A percentile compares a stretch with the other conserved stretches of the same genome.
Conservation (phyloP, 192 early-diverging fungal genomes). For the Powellomyces hirtus region DNA sequence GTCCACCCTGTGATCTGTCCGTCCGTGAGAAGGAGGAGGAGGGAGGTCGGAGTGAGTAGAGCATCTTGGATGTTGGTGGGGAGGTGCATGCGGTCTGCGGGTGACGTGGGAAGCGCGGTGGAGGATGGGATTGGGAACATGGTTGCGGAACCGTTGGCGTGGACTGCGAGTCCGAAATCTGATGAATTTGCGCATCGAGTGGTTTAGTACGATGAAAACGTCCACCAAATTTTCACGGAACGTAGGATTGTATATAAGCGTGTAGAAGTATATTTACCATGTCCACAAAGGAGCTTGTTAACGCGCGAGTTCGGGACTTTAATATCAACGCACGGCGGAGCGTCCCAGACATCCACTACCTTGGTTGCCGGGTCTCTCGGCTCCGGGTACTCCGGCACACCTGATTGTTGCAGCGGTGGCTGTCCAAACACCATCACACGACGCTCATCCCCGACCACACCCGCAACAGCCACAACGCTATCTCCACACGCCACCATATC, state of each 20-base stretch:
- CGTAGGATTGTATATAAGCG: not conserved
- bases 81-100: not conserved
- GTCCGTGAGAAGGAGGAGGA: not conserved
- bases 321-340: not conserved
- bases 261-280: not conserved
- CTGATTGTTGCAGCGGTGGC: not conserved
- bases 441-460: not conserved
- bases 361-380: not conserved
- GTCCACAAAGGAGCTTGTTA: not conserved
- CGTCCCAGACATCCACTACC: slow-evolving; percentile 5
- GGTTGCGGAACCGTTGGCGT: not conserved
- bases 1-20: not conserved
- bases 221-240: not conserved
- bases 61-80: not conserved
- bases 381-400: not conserved
- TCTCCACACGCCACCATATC: not conserved
- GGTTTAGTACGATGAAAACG: no score
- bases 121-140: not conserved
- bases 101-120: not conserved
- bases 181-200: not conserved
- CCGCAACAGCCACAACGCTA: not conserved
- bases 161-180: slow-evolving; percentile 7
- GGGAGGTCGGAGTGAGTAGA: not conserved
- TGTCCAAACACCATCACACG: not conserved
- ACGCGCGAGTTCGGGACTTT: not conserved